phyloP scores from a whole-genome alignment of 2,329 filamentous ascomycete species.

The Alternaria rosae region DNA sequence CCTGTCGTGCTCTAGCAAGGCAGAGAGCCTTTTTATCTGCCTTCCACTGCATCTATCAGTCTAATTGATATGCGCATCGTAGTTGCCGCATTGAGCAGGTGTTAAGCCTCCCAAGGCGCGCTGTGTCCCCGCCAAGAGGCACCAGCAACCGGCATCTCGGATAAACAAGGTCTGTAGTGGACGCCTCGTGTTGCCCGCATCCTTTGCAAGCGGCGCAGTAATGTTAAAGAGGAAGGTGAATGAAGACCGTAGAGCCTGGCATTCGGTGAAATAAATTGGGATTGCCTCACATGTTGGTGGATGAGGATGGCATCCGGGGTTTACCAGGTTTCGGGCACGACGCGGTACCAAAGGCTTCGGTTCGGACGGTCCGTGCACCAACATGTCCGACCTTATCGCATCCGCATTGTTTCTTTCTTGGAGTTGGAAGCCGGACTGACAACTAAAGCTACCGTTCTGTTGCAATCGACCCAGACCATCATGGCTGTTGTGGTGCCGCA shows the following conservation, averaged over 20 bases:
- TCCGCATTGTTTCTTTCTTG: neutral
- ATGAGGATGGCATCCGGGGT: neutral
- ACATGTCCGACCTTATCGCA: neutral
- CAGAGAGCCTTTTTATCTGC: constrained; percentile 27
- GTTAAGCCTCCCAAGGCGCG: constrained; percentile 34
- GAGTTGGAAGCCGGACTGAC: neutral
- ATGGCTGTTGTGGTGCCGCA: neutral
- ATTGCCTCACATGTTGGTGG: neutral
- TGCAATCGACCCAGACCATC: neutral
- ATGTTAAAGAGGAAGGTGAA: constrained; percentile 37
- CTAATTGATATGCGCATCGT: constrained; percentile 32
- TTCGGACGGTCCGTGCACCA: neutral
- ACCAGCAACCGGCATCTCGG: constrained; percentile 41
- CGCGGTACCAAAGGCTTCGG: neutral
- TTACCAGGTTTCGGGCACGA: neutral
- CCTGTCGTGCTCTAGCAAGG: constrained; percentile 8
- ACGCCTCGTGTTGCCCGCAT: constrained; percentile 14
- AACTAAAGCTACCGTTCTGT: neutral
- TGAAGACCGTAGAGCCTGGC: neutral
- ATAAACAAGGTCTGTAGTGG: constrained; percentile 35
- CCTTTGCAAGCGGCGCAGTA: constrained; percentile 20
- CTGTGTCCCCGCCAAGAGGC: constrained; percentile 39
- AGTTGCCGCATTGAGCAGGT: constrained; percentile 48
- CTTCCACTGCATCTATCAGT: constrained; percentile 25
- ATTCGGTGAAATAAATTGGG: neutral